Base-by-base conservation (phyloP, 1,139 yeast genomes). In the Candida frijolesensis region DNA sequence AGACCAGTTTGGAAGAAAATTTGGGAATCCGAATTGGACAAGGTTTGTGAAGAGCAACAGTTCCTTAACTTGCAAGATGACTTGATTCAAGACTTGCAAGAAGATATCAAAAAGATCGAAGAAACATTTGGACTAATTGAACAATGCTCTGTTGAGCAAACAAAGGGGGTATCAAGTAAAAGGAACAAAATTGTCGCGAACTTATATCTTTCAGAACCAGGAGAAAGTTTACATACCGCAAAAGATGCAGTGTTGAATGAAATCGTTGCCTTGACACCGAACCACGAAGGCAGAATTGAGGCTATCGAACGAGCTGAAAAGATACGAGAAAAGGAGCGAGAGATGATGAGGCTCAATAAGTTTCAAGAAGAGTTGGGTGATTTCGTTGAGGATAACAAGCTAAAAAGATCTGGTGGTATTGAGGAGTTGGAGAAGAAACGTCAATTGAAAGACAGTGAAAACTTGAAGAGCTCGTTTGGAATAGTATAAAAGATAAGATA, bases 41-140 rank as follows among this genome's bases (percentile, higher is more conserved):
- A 86, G 43, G 95, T 94, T 19, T 88, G 96, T 55, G 96, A 90
- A 59, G 97, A 92, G 61, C 98, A 94, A 65, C 96, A 92, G 58
- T 90, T 90, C 64, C 83, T 92, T 69, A 88, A 89, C 54, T 77
- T 91, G 32, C 98, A 94, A 65, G 97, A 89, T 60, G 96, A 89
- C 56, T 79, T 94, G 54, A 82, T 92, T 4, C 80, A 77, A 35
- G 96, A 94, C 64, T 71, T 94, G 58, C 82, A 82, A 47, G 96
- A 89, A 54, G 99, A 94, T 68, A 71, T 94, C 43, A 80, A 79
- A 42, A 87, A 85, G 61, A 94, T 96, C 1, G 78, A 78, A 46
- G 96, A 91, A 62, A 92, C 97, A 0, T 90, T 85, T 62, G 82
- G 79, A 40, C 73, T 94, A 45, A 92, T 94, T 4, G 89, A 87